Evolutionary conservation across 352 stramenopile genomes (phyloP).

Genomic region (Globisporangium yorkense): DNA sequence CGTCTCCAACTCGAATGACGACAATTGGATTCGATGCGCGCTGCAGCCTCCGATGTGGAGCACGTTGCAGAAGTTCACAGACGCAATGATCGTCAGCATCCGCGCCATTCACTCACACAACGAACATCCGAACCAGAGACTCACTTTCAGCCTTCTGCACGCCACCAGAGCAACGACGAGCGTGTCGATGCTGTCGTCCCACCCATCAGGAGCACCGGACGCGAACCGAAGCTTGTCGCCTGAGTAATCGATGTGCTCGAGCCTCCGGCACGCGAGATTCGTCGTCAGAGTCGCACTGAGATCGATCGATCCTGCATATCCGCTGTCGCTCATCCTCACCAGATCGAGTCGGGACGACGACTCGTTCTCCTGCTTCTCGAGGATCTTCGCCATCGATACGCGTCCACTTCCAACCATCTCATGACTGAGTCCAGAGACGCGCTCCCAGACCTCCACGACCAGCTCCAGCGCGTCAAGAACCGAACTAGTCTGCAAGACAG

Average conservation of each 20-base stretch:
- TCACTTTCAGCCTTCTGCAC: too few relatives aligned
- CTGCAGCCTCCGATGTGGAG: too few relatives aligned
- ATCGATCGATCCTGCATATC: conserved; percentile 5
- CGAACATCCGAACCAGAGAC: too few relatives aligned
- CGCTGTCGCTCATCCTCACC: not conserved
- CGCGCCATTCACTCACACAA: too few relatives aligned
- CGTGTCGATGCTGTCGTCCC: not conserved
- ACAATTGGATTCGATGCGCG: too few relatives aligned
- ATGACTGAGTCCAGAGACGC: not conserved
- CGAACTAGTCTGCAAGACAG: not conserved
- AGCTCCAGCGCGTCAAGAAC: not conserved
- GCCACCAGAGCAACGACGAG: too few relatives aligned
- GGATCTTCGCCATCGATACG: conserved; percentile 2
- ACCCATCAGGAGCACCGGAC: not conserved
- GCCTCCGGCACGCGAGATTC: not conserved
- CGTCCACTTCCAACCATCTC: conserved; percentile 2
- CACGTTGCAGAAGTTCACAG: too few relatives aligned
- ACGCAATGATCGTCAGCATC: too few relatives aligned
- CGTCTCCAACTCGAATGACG: too few relatives aligned
- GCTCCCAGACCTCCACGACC: conserved; percentile 8
- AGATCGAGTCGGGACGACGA: not conserved
- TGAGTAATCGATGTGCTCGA: not conserved
- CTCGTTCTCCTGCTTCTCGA: not conserved
- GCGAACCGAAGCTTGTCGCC: too few relatives aligned
- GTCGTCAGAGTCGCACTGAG: not conserved